Evolutionary conservation across 164 flowering plant species (phyloP).

Genomic region (Echeveria elegans): DNA sequence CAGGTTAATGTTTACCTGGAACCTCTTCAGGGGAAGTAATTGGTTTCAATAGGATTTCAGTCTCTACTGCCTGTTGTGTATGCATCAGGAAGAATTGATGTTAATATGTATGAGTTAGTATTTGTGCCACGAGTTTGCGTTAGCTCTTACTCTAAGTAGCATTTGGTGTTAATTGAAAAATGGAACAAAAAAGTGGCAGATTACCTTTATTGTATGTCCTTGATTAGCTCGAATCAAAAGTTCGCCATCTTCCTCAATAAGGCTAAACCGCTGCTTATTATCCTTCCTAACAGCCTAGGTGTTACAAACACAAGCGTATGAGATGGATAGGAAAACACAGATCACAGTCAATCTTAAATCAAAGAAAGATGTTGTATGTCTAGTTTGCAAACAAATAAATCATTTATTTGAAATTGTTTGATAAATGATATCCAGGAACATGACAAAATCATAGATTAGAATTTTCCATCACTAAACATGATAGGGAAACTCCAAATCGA

Average conservation of each 20-base stretch:
- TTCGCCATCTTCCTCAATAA: constrained; percentile 75
- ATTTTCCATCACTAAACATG: no score
- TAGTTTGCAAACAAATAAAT: background rate
- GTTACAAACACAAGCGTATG: no score
- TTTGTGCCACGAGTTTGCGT: background rate
- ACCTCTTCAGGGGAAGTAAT: constrained; percentile 75
- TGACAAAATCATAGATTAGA: no score
- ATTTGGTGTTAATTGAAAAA: background rate
- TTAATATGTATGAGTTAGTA: no score
- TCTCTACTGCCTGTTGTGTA: constrained; percentile 48
- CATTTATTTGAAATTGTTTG: background rate
- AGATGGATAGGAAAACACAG: no score
- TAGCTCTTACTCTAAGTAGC: background rate
- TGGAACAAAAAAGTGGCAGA: background rate
- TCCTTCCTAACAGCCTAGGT: constrained; percentile 88
- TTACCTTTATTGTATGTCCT: constrained; percentile 72
- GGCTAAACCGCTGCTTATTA: constrained; percentile 75
- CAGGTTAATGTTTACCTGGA: constrained; percentile 32
- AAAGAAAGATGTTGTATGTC: no score
- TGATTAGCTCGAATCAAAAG: constrained; percentile 90
- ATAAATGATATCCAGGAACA: no score
- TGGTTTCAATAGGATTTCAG: constrained; percentile 73
- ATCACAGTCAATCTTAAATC: no score
- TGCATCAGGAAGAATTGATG: background rate
- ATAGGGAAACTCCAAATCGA: no score